phyloP scores from a whole-genome alignment of 2,329 filamentous ascomycete genomes.

The Xylaria digitata region DNA sequence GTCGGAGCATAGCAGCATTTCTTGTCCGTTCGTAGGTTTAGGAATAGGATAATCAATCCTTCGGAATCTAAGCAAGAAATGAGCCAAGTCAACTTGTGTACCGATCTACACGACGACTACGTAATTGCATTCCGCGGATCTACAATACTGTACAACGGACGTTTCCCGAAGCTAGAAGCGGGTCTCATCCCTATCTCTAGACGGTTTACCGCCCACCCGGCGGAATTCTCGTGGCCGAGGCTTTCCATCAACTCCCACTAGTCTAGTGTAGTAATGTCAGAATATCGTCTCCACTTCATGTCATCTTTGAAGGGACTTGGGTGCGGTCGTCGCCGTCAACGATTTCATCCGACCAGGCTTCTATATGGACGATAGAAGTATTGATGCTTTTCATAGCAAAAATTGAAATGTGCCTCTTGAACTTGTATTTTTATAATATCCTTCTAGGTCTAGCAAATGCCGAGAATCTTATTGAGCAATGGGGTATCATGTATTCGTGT shows the following conservation, averaged over 20 bases:
- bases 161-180: conserved; percentile 20
- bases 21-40: background rate
- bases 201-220: conserved; percentile 10
- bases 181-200: conserved; percentile 24
- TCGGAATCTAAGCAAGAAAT: background rate
- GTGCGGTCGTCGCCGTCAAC: background rate
- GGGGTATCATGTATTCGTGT: conserved; percentile 32
- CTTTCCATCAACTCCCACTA: background rate
- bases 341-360: background rate
- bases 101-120: conserved; percentile 13
- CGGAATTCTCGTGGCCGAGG: conserved; percentile 11
- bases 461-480: conserved; percentile 12
- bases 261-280: background rate
- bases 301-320: background rate
- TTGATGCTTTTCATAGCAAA: background rate
- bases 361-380: background rate
- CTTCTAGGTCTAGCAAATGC: conserved; percentile 19
- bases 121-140: conserved; percentile 10
- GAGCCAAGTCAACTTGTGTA: background rate
- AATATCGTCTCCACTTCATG: conserved; percentile 6
- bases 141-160: background rate
- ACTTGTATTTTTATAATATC: background rate
- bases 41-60: background rate
- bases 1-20: background rate
- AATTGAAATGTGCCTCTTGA: background rate